Evolutionary conservation across 2,329 filamentous ascomycete species (phyloP), one percentile per base, ranked within the genome.

Genomic region (Sclerotinia sclerotiorum): DNA sequence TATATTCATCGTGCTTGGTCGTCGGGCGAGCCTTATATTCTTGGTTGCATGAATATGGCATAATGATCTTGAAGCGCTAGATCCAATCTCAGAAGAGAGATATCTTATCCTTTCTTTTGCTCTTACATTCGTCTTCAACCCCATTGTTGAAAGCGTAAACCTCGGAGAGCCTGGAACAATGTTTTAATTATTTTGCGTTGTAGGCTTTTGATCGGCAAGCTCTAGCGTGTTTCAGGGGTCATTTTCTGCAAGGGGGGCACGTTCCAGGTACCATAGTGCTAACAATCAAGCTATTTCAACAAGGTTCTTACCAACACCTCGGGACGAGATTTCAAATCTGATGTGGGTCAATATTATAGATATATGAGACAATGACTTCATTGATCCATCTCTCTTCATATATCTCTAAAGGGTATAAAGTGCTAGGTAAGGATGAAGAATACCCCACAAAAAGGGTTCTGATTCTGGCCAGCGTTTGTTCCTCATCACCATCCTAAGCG

Each of bases 381-480:
- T 29, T 42, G 15, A 60, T 46, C 4, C 17, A 29, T 29, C 27
- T 29, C 19, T 24, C 0, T 1, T 15, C 2, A 17, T 21, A 21
- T 2, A 21, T 29, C 17, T 11, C 2, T 3, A 27, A 19, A 2
- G 2, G 24, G 24, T 46, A 42, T 44, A 29, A 21, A 1, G 15
- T 42, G 4, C 13, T 42, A 42, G 13, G 35, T 21, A 15, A 35
- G 2, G 29, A 15, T 46, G 10, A 60, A 46, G 39, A 60, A 27
- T 13, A 44, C n/a, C 42, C 17, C 8, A 10, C 24, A 15, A 44
- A 58, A 44, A 11, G 17, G 56, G n/a, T 46, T 19, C 17, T 60
- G 39, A 46, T 21, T 46, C n/a, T 29, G 39, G 56, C 24, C 39
- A 60, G 56, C 56, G 56, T 46, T 60, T 60, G 56, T 46, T 60